Evolutionary conservation across 257 asterid genomes (phyloP).

Genomic region (Hygrophila difformis): DNA sequence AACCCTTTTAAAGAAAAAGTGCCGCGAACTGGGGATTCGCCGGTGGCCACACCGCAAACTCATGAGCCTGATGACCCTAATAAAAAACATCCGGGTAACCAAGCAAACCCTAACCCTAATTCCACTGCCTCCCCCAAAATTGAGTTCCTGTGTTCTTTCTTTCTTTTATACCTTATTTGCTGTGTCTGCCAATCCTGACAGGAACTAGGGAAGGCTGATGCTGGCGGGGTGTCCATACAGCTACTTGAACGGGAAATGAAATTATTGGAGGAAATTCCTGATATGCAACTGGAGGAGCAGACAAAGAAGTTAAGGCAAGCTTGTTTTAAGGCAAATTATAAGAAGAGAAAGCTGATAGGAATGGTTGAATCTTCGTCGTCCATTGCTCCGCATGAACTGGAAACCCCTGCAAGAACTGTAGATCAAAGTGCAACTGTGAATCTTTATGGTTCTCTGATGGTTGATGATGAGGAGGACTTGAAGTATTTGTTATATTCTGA

Average conservation of each 20-base stretch:
- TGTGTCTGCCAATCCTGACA: no score
- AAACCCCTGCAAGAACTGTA: neutral
- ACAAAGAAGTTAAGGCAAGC: slow-evolving; percentile 59
- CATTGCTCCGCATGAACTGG: neutral
- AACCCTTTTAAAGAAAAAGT: slow-evolving; percentile 82
- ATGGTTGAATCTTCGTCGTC: neutral
- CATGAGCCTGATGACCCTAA: slow-evolving; percentile 81
- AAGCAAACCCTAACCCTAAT: no score
- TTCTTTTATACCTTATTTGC: no score
- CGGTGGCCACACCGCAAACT: slow-evolving; percentile 93
- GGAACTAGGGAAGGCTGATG: slow-evolving; percentile 44
- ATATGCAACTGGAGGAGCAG: slow-evolving; percentile 32
- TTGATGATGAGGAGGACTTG: slow-evolving; percentile 21
- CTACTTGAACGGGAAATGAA: slow-evolving; percentile 39
- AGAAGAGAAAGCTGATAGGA: slow-evolving; percentile 42
- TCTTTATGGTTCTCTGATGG: neutral
- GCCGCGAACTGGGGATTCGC: slow-evolving; percentile 72
- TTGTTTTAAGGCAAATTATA: slow-evolving; percentile 58
- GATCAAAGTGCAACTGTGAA: neutral
- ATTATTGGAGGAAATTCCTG: slow-evolving; percentile 39
- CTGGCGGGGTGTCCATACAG: slow-evolving; percentile 29
- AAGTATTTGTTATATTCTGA: slow-evolving; percentile 21
- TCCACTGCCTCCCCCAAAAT: neutral
- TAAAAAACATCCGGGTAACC: slow-evolving; percentile 73
- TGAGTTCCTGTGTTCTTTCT: neutral